These are phyloP conservation scores for Potentilla sterilis DNA, from an alignment of 306 rosid genomes.

Conservation along the genomic window DNA sequence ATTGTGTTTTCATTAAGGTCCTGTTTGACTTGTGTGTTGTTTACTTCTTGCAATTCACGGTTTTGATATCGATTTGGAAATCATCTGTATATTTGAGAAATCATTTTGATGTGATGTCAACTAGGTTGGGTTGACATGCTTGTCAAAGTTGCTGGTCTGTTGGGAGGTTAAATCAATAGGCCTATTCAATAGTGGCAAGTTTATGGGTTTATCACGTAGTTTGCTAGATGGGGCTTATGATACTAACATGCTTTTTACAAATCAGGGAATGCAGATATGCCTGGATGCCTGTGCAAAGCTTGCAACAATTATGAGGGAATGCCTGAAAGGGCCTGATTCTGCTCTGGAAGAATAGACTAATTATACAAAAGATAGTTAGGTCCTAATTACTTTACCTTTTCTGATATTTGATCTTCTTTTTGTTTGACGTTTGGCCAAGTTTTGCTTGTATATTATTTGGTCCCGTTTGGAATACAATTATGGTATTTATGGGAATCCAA, in stretches of 20 bases:
- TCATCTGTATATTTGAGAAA: not conserved
- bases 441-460: slow-evolving; percentile 10
- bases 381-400: not conserved
- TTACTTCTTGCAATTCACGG: not conserved
- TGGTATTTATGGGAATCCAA: not conserved
- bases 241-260: slow-evolving; percentile 10
- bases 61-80: not conserved
- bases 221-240: not conserved
- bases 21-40: not conserved
- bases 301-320: slow-evolving; percentile 70
- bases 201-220: not conserved
- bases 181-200: not conserved
- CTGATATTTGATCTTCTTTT: not conserved
- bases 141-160: not conserved
- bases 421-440: not conserved
- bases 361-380: slow-evolving; percentile 7
- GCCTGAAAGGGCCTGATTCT: slow-evolving; percentile 66
- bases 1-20: not conserved
- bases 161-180: not conserved
- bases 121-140: not conserved
- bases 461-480: not conserved
- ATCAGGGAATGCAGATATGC: slow-evolving; percentile 89
- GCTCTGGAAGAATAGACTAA: slow-evolving; percentile 45
- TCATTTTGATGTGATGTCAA: not conserved
- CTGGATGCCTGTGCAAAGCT: slow-evolving; percentile 89